Base-by-base conservation (phyloP, 2,329 filamentous ascomycete genomes). In the Penicillium sp. region DNA sequence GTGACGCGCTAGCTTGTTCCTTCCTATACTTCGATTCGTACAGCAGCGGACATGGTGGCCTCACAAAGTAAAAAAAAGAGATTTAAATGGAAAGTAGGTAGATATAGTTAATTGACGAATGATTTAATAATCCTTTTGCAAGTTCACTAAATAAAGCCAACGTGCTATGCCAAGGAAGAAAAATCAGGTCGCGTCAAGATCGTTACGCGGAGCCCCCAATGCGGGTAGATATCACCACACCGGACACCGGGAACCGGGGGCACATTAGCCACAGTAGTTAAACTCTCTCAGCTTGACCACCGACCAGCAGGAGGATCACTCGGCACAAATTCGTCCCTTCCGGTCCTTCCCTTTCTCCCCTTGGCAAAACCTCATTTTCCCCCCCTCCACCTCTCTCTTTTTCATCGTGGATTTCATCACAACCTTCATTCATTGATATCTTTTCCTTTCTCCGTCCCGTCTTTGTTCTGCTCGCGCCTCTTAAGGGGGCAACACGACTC, bases 201-300 rank as follows among this genome's bases (percentile, higher is more conserved):
- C 56, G 28, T 51, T 57, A 59, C 50, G 56, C 59, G 56, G 59
- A 55, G 45, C 26, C 56, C 61, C 47, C 24, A 57, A 66, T 58
- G 62, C 68, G 68, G 68, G 68, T 70, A 70, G 65, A 61, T 70
- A 69, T 69, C 67, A 67, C 63, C 60, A 58, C 45, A 37, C 35
- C 55, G n/a, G n/a, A n/a, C n/a, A n/a, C n/a, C n/a, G n/a, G n/a
- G n/a, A n/a, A n/a, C n/a, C n/a, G 17, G n/a, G 12, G 26, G n/a
- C 42, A 24, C 40, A n/a, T 49, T 30, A 28, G 24, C 45, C 45
- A 24, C 22, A 15, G 19, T 26, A 5, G 45, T 49, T 47, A 26
- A 26, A n/a, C 15, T 28, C 45, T 47, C 44, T n/a, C 44, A 51
- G 47, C 47, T 58, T 40, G 24, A 28, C 19, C 33, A 40, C 56